phyloP scores from a whole-genome alignment of 2,329 filamentous ascomycete species.

The Clarireedia paspali region DNA sequence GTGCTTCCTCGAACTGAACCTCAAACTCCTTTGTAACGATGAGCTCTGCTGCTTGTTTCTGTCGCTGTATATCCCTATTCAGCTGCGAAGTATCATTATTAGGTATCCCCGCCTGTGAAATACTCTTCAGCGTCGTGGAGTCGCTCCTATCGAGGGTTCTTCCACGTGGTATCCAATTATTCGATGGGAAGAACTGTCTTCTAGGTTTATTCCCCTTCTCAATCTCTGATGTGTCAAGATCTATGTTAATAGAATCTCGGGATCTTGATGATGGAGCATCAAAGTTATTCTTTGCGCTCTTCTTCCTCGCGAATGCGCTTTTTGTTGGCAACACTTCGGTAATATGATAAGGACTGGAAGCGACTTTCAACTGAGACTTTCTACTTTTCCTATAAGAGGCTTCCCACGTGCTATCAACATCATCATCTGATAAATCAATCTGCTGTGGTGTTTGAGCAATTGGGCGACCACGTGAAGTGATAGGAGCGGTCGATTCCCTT shows the following conservation, averaged over 20 bases:
- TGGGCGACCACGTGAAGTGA: no score
- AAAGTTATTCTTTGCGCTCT: background rate
- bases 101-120: background rate
- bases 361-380: background rate
- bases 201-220: background rate
- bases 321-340: background rate
- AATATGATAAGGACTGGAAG: background rate
- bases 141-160: background rate
- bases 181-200: background rate
- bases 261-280: background rate
- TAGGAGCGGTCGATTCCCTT: no score
- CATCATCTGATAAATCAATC: background rate
- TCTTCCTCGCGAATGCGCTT: background rate
- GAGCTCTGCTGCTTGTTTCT: conserved; percentile 12
- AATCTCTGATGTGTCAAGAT: background rate
- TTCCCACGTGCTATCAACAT: background rate
- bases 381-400: background rate
- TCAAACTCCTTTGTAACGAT: conserved; percentile 14
- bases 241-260: background rate
- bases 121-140: background rate
- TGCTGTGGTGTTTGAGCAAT: no score
- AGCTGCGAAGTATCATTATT: background rate
- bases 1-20: background rate
- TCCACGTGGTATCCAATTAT: background rate
- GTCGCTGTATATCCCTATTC: background rate